These are phyloP conservation scores for Chaetomiaceae sp. DNA, from an alignment of 2,329 filamentous ascomycete species.

Conservation along the genomic window DNA sequence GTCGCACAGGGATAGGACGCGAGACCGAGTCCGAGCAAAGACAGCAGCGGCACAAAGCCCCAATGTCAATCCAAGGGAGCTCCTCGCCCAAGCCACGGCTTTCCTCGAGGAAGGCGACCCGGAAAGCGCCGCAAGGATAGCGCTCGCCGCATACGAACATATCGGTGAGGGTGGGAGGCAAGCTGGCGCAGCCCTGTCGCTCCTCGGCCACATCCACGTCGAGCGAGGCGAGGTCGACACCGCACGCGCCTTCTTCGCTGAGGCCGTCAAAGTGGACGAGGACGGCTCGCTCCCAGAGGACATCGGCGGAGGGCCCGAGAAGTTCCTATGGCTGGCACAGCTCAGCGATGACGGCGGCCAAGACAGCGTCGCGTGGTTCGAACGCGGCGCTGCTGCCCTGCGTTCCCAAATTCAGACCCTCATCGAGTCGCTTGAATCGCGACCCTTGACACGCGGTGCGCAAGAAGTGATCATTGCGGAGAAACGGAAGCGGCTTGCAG, in stretches of 20 bases:
- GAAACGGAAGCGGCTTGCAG: constrained; percentile 77
- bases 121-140: constrained; percentile 30
- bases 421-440: constrained; percentile 41
- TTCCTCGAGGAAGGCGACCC: constrained; percentile 35
- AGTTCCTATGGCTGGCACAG: constrained; percentile 93
- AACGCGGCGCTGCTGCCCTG: constrained; percentile 67
- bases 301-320: constrained; percentile 79
- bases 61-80: constrained; percentile 26
- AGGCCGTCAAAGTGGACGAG: constrained; percentile 70
- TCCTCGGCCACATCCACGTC: constrained; percentile 77
- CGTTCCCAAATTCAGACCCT: constrained; percentile 65
- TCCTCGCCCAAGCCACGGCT: constrained; percentile 32
- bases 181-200: constrained; percentile 60
- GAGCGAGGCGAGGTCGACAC: constrained; percentile 76
- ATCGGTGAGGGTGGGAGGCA: constrained; percentile 47
- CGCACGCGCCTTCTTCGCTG: constrained; percentile 67
- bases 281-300: constrained; percentile 67
- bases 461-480: constrained; percentile 37
- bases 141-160: constrained; percentile 40
- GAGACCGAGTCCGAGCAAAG: constrained; percentile 22
- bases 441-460: constrained; percentile 30
- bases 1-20: constrained; percentile 21
- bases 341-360: constrained; percentile 67
- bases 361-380: constrained; percentile 64
- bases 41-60: constrained; percentile 14